A percentile compares a stretch with the other conserved stretches of the same genome.
These are phyloP conservation scores for Parastagonospora avenae DNA, from an alignment of 2,329 filamentous ascomycete genomes.

Conservation along the genomic window DNA sequence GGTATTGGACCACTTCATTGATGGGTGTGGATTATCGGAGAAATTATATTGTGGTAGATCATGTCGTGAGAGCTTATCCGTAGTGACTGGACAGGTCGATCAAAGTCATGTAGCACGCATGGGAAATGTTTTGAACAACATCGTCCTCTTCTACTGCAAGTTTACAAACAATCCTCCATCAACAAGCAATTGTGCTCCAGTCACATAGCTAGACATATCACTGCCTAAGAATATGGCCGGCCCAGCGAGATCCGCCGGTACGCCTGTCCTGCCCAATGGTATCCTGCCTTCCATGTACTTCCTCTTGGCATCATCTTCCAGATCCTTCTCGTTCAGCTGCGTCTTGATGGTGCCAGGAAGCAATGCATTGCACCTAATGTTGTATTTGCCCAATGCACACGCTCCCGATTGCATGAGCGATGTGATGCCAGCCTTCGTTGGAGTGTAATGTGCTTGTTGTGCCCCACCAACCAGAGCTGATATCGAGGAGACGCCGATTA, in stretches of 20 bases:
- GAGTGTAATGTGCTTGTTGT: conserved; percentile 82
- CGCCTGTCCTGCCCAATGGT: conserved; percentile 62
- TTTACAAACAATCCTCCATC: conserved; percentile 92
- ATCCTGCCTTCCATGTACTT: conserved; percentile 81
- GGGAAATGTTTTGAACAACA: background rate
- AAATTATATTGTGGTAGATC: background rate
- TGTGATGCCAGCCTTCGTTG: conserved; percentile 79
- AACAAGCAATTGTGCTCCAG: conserved; percentile 80
- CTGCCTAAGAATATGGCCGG: conserved; percentile 85
- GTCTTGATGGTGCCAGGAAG: conserved; percentile 83
- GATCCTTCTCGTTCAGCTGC: conserved; percentile 81
- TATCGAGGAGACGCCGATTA: conserved; percentile 78
- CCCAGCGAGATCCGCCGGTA: conserved; percentile 73
- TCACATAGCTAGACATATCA: conserved; percentile 64
- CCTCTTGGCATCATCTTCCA: conserved; percentile 73
- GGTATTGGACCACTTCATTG: background rate
- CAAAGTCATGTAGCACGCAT: background rate
- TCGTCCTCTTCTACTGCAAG: conserved; percentile 54
- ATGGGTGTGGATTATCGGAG: background rate
- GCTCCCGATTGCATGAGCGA: conserved; percentile 84
- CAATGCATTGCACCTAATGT: conserved; percentile 81
- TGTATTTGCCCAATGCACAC: conserved; percentile 75
- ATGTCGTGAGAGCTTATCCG: background rate
- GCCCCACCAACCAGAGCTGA: conserved; percentile 78
- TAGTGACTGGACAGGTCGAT: background rate